These are phyloP conservation scores for Baeospora myosura DNA, from an alignment of 1,284 basidiomycete genomes.

Conservation along the genomic window DNA sequence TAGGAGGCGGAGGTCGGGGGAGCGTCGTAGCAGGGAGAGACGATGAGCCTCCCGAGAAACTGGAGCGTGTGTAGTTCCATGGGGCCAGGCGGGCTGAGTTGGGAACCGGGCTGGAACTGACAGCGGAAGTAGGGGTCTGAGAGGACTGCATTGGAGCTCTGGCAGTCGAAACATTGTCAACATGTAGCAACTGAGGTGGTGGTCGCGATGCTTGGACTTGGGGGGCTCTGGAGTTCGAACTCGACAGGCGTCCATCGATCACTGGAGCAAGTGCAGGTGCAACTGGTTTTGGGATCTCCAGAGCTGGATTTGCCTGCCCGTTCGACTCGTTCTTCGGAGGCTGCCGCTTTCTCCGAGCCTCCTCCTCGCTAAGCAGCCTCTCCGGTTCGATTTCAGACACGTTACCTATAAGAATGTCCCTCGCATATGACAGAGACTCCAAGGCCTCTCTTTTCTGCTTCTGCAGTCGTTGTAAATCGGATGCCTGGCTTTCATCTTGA, in stretches of 20 bases:
- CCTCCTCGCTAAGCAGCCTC: slow-evolving; percentile 50
- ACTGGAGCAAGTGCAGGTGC: slow-evolving; percentile 15
- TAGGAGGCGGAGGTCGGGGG: slow-evolving; percentile 37
- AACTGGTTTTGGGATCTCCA: slow-evolving; percentile 12
- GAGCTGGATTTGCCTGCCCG: no score
- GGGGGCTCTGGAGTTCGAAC: background rate
- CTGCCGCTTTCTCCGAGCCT: slow-evolving; percentile 23
- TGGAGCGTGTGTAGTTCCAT: slow-evolving; percentile 49
- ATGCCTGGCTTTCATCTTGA: slow-evolving; percentile 42
- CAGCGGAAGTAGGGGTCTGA: no score
- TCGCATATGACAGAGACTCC: slow-evolving; percentile 65
- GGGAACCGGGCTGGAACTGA: no score
- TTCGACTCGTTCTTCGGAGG: slow-evolving; percentile 3
- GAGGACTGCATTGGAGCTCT: no score
- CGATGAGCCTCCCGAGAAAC: slow-evolving; percentile 32
- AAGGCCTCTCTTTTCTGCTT: slow-evolving; percentile 58
- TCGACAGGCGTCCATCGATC: slow-evolving; percentile 11
- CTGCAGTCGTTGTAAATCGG: slow-evolving; percentile 32
- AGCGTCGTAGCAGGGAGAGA: slow-evolving; percentile 28
- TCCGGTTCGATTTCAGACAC: slow-evolving; percentile 53
- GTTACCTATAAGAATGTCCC: slow-evolving; percentile 59
- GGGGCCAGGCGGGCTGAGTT: slow-evolving; percentile 35
- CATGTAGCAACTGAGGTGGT: no score
- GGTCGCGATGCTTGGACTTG: slow-evolving; percentile 7
- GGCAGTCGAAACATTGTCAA: no score